Percentiles rank a stretch among this genome's conserved stretches.
Conservation (phyloP, 1,139 yeast genomes). For the Suhomyces choctaworum region DNA sequence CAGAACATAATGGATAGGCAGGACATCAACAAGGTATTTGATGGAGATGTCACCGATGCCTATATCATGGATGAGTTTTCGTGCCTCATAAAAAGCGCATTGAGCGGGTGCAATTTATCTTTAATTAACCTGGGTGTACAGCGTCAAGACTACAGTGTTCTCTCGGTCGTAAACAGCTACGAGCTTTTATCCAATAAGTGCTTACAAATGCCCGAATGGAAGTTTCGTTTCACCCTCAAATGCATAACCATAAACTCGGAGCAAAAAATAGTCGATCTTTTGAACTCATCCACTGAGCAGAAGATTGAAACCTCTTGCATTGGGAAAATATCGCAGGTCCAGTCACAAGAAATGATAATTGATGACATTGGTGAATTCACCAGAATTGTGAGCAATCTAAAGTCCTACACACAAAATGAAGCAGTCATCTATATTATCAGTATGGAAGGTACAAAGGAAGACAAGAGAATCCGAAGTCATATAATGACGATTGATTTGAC, state of each 20-base stretch:
- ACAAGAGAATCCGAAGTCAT: conserved; percentile 13
- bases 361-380: conserved; percentile 12
- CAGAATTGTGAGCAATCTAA: conserved; percentile 6
- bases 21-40: conserved; percentile 25
- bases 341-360: conserved; percentile 26
- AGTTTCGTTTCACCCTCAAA: conserved; percentile 17
- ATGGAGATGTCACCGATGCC: conserved; percentile 6
- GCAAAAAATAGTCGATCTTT: conserved; percentile 12
- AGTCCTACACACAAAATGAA: neutral
- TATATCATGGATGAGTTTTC: conserved; percentile 24
- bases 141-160: conserved; percentile 8
- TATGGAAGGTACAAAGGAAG: conserved; percentile 9
- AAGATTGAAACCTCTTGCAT: conserved; percentile 1
- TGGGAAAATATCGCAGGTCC: conserved; percentile 12
- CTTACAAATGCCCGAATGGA: conserved; percentile 4
- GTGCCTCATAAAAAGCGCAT: conserved; percentile 20
- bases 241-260: conserved; percentile 11
- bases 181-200: conserved; percentile 12
- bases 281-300: conserved; percentile 16
- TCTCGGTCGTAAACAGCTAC: conserved; percentile 17
- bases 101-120: conserved; percentile 22
- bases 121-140: conserved; percentile 20
- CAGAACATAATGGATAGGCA: neutral
- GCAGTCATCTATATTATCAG: conserved; percentile 12
- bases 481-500: conserved; percentile 20